Evolutionary conservation across 2,329 filamentous ascomycete species (phyloP).

Genomic region (Cephalotrichum gorgonifer): DNA sequence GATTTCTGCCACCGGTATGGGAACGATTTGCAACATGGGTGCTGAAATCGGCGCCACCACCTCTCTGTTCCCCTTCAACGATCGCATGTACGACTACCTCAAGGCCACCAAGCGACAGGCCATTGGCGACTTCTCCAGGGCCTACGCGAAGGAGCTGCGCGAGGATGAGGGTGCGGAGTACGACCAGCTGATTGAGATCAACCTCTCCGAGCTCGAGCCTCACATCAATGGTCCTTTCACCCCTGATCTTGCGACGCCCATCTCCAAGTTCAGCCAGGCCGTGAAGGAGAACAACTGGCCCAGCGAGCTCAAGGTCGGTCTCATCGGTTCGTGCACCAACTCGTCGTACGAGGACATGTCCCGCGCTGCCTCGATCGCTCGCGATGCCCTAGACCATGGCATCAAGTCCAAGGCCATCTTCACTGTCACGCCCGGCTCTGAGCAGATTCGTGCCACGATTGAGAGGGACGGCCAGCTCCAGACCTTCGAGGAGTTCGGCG

Average conservation of each 20-base stretch:
- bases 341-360: slow-evolving; percentile 80
- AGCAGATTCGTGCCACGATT: slow-evolving; percentile 93
- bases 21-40: slow-evolving; percentile 56
- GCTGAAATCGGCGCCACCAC: slow-evolving; percentile 79
- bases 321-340: slow-evolving; percentile 99
- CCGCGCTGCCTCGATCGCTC: slow-evolving; percentile 81
- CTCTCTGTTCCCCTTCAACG: slow-evolving; percentile 94
- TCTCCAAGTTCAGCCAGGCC: slow-evolving; percentile 93
- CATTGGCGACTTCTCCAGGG: slow-evolving; percentile 82
- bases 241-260: slow-evolving; percentile 91
- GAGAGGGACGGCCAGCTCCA: slow-evolving; percentile 81
- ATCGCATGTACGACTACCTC: slow-evolving; percentile 95
- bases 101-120: slow-evolving; percentile 78
- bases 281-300: slow-evolving; percentile 95
- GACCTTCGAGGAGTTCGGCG: slow-evolving; percentile 94
- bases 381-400: slow-evolving; percentile 83
- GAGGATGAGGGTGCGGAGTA: slow-evolving; percentile 89
- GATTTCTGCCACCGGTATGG: slow-evolving; percentile 54
- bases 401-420: slow-evolving; percentile 90
- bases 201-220: slow-evolving; percentile 88
- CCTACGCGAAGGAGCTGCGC: slow-evolving; percentile 75
- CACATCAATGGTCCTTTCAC: slow-evolving; percentile 99
- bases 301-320: slow-evolving; percentile 87
- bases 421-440: slow-evolving; percentile 90
- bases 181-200: slow-evolving; percentile 92